A percentile compares a stretch with the other conserved stretches of the same genome.
These are phyloP conservation scores for Podaxis sp. DNA, from an alignment of 768 basidiomycete genomes.

Conservation along the genomic window DNA sequence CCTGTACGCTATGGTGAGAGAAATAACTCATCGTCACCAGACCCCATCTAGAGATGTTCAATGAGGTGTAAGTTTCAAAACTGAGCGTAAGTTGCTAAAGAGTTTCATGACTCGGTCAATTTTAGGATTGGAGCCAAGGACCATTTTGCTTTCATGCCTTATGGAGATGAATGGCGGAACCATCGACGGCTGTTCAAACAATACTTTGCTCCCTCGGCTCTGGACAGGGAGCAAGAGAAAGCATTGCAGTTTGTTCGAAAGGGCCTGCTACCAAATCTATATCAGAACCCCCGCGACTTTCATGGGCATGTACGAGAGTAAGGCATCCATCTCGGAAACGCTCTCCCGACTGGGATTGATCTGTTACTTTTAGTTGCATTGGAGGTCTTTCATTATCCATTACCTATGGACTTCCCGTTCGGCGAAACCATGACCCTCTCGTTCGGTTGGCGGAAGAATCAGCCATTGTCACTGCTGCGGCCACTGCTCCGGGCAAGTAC, in stretches of 20 bases:
- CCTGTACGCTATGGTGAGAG: too few relatives aligned
- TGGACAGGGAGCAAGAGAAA: slow-evolving; percentile 10
- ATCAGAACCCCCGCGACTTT: background rate
- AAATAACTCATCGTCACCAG: background rate
- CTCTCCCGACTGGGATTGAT: background rate
- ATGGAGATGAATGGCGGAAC: slow-evolving; percentile 34
- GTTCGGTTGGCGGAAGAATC: slow-evolving; percentile 9
- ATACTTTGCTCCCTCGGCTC: slow-evolving; percentile 28
- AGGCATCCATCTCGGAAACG: background rate
- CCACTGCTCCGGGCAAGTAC: slow-evolving; percentile 12
- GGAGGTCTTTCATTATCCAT: slow-evolving; percentile 4
- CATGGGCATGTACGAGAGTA: slow-evolving; percentile 4
- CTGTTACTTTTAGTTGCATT: slow-evolving; percentile 11
- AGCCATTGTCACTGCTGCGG: background rate
- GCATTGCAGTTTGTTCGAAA: slow-evolving; percentile 2
- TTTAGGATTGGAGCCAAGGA: background rate
- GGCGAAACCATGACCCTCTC: slow-evolving; percentile 8
- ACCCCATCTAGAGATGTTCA: slow-evolving; percentile 1
- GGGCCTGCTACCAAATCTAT: background rate
- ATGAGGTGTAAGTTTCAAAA: background rate
- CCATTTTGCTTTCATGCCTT: slow-evolving; percentile 9
- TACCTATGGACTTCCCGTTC: slow-evolving; percentile 12
- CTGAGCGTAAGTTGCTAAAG: background rate
- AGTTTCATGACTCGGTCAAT: background rate
- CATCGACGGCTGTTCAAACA: slow-evolving; percentile 40